Conservation (phyloP, 2,329 filamentous ascomycete genomes). For the Trichoderma oligosporum region DNA sequence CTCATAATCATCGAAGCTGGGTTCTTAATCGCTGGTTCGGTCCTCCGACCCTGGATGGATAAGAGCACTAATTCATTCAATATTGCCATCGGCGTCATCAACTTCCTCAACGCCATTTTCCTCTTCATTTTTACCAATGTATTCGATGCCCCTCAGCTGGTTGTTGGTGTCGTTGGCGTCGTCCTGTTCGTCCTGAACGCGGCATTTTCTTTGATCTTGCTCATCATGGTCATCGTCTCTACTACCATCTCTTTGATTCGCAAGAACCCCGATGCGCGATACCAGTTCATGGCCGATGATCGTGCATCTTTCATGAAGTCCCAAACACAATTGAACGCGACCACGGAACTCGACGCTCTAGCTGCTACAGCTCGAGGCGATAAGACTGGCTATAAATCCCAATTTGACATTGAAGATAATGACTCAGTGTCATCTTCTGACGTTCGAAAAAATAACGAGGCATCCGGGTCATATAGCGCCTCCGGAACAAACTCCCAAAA, state of each 20-base stretch:
- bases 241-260: constrained; percentile 68
- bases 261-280: constrained; percentile 91
- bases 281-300: constrained; percentile 95
- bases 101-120: constrained; percentile 88
- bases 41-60: constrained; percentile 95
- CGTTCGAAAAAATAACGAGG: constrained; percentile 35
- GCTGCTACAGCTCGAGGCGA: constrained; percentile 86
- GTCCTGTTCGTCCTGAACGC: constrained; percentile 87
- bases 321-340: constrained; percentile 69
- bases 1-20: constrained; percentile 78
- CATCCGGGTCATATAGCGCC: constrained; percentile 21
- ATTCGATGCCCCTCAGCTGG: constrained; percentile 77
- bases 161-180: constrained; percentile 84
- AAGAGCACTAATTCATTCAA: constrained; percentile 98
- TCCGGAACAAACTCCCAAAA: constrained; percentile 30
- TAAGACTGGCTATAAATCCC: constrained; percentile 50
- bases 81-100: constrained; percentile 83
- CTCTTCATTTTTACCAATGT: constrained; percentile 83
- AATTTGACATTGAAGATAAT: constrained; percentile 40
- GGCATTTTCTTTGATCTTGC: constrained; percentile 73
- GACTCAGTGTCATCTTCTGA: constrained; percentile 40
- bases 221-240: constrained; percentile 72
- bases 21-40: constrained; percentile 71
- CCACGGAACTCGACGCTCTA: constrained; percentile 84
- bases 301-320: constrained; percentile 97